phyloP scores from a whole-genome alignment of 352 stramenopile species.

The Hyaloperonospora arabidopsidis region DNA sequence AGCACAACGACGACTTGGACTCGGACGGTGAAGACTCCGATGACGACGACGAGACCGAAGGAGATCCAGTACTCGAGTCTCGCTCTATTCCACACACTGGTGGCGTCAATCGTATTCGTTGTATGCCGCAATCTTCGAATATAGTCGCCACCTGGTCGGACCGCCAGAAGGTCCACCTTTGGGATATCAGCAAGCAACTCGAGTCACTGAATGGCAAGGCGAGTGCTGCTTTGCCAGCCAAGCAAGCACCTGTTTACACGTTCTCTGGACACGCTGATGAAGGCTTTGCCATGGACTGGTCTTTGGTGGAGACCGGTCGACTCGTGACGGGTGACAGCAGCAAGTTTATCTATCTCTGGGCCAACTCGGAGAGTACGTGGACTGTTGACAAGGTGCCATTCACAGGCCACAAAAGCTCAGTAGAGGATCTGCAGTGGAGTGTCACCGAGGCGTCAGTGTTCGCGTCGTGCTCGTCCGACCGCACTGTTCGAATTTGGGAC shows the following conservation, averaged over 20 bases:
- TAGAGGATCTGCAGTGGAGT: constrained; percentile 98
- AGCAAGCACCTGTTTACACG: constrained; percentile 81
- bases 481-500: constrained; percentile 96
- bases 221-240: constrained; percentile 39
- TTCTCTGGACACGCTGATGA: constrained; percentile 94
- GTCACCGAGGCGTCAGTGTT: constrained; percentile 96
- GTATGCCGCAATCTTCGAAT: constrained; percentile 92
- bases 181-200: constrained; percentile 90
- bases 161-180: constrained; percentile 92
- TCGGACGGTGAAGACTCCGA: constrained; percentile 76
- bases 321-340: constrained; percentile 95
- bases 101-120: constrained; percentile 92
- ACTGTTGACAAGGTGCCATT: constrained; percentile 87
- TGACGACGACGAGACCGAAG: constrained; percentile 91
- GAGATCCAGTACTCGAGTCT: constrained; percentile 93
- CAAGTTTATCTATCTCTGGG: constrained; percentile 95
- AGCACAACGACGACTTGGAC: constrained; percentile 72
- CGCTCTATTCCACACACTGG: constrained; percentile 92
- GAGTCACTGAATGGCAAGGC: constrained; percentile 81
- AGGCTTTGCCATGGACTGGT: constrained; percentile 99
- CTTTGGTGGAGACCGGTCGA: constrained; percentile 70
- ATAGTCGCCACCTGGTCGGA: constrained; percentile 98
- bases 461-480: constrained; percentile 91
- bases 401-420: constrained; percentile 85
- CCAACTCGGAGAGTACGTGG: constrained; percentile 68